Conservation (phyloP, 305 asterid genomes). For the Fraxinus baroniana region DNA sequence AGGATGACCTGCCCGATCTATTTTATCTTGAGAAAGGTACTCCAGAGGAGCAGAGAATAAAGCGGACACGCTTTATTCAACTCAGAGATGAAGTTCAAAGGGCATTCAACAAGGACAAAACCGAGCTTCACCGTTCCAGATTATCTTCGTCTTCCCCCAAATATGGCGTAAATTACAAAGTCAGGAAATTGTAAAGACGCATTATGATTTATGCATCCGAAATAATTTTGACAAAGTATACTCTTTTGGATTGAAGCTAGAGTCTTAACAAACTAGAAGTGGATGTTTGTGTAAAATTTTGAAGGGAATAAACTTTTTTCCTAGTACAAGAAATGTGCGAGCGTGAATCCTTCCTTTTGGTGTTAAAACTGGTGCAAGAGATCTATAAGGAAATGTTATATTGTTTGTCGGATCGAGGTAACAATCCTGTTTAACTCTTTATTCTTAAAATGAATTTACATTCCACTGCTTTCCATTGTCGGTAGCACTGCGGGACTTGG, state of each 20-base stretch:
- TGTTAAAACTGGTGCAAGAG: background rate
- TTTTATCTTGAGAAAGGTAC: conserved; percentile 64
- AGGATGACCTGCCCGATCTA: conserved; percentile 54
- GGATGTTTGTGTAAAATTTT: background rate
- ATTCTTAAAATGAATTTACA: too few relatives aligned
- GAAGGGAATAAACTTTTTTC: background rate
- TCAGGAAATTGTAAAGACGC: conserved; percentile 27
- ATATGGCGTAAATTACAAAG: conserved; percentile 25
- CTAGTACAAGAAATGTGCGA: background rate
- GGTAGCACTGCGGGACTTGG: background rate
- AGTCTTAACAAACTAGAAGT: background rate
- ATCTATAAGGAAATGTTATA: background rate
- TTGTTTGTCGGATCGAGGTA: too few relatives aligned
- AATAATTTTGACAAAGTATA: background rate
- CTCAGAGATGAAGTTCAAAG: conserved; percentile 61
- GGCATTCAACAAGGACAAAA: conserved; percentile 74
- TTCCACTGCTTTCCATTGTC: background rate
- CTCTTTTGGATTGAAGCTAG: background rate
- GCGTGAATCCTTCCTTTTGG: background rate
- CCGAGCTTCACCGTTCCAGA: conserved; percentile 47
- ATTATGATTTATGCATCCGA: background rate
- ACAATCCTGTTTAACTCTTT: too few relatives aligned
- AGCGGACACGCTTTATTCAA: conserved; percentile 51
- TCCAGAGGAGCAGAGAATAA: conserved; percentile 55
- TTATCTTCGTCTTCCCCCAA: conserved; percentile 37